Evolutionary conservation across 805 yeast species (phyloP), one percentile per base, ranked within the genome.

Genomic region (Nematodospora valgi): DNA sequence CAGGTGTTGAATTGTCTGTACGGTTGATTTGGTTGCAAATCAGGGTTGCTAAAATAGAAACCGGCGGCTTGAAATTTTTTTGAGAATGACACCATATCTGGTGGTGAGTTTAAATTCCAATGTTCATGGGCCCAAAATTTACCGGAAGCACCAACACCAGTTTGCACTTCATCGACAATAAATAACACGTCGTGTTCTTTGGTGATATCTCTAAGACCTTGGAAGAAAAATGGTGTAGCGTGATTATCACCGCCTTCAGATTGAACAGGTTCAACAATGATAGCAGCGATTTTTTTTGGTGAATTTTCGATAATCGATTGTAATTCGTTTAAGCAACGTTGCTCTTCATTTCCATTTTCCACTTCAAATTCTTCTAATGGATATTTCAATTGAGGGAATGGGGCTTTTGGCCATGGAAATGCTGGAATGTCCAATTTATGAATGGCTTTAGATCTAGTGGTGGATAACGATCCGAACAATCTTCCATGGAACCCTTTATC

Each of bases 211-310:
- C 86, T 71, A 43, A 80, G 58, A 11, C 76, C 72, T 57, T 80
- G 84, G 68, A 78, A 77, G 56, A 77, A 80, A 35, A 58, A 67
- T 15, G 75, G 58, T 10, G 82, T 69, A 0, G 81, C 86, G 47
- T 80, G 86, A 64, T 80, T 80, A 56, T 80, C 86, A 52, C 86
- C 86, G 52, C 86, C 86, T 64, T 80, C 86, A 6, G 85, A 72
- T 59, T 80, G 86, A 43, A 80, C 79, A 7, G 81, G 81, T 54
- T 75, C 81, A 21, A 73, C 64, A 24, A 75, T 70, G 21, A 69
- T 57, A 33, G 78, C 81, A 9, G 81, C 80, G 38, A 75, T 62
- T 30, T 64, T 58, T 30, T 58, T 55, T 20, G 72, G 70, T 43
- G 65, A 64, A 28, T 56, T 49, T 31, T 41, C 36, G 44, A 72